Percentiles rank a stretch among this genome's conserved stretches.
These are phyloP conservation scores for Curvularia verruculosa DNA, from an alignment of 2,329 filamentous ascomycete species.

Conservation along the genomic window DNA sequence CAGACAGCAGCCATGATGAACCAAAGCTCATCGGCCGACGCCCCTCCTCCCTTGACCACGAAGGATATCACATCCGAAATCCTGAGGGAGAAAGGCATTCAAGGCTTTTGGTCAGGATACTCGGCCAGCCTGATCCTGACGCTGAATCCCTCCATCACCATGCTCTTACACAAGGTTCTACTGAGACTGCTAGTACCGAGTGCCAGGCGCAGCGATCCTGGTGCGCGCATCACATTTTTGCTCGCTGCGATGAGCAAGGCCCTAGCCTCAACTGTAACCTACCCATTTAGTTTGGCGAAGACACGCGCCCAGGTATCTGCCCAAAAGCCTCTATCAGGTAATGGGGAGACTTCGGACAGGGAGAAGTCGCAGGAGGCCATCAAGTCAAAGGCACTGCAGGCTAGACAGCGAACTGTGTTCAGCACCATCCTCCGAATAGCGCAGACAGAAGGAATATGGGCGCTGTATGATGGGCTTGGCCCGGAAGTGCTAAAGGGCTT, in stretches of 20 bases:
- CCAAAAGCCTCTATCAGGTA: conserved; percentile 40
- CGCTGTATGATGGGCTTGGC: conserved; percentile 76
- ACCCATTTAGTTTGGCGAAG: conserved; percentile 87
- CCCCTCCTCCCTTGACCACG: conserved; percentile 46
- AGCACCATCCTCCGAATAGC: conserved; percentile 64
- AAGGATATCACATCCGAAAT: conserved; percentile 69
- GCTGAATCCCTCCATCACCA: conserved; percentile 84
- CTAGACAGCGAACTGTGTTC: conserved; percentile 62
- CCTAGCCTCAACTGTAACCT: conserved; percentile 76
- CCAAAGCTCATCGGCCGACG: conserved; percentile 42
- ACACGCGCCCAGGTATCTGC: conserved; percentile 71
- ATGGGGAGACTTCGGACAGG: conserved; percentile 37
- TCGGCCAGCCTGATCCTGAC: conserved; percentile 80
- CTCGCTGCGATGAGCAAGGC: conserved; percentile 80
- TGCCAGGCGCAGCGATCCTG: conserved; percentile 59
- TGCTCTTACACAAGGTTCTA: conserved; percentile 78
- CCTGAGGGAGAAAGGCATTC: conserved; percentile 69
- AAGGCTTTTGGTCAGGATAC: conserved; percentile 88
- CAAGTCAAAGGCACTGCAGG: conserved; percentile 29
- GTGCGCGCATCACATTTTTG: conserved; percentile 64
- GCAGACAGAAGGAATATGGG: conserved; percentile 68
- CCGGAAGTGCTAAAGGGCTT: conserved; percentile 83
- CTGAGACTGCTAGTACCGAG: conserved; percentile 65
- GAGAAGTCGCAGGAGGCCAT: conserved; percentile 33
- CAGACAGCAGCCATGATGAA: conserved; percentile 68